Base-by-base conservation (phyloP, 495 filamentous ascomycete genomes). In the Penicillium cinerascens region DNA sequence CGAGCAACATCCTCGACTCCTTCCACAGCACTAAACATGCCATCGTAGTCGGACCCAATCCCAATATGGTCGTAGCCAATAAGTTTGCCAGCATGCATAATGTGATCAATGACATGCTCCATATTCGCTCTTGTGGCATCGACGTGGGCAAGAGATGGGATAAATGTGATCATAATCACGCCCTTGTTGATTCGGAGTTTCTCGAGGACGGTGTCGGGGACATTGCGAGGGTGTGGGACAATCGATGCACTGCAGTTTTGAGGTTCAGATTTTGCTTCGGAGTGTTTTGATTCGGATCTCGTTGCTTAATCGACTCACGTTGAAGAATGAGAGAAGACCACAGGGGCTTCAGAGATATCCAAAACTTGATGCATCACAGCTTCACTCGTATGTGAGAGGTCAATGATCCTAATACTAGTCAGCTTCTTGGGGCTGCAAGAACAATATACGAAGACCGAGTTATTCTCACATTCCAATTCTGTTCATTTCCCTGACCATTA, bases 261-360 rank as follows among this genome's bases (percentile, higher is more conserved):
- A 27, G 25, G 20, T 21, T 3, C 41, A 43, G 21, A 26, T 17
- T 21, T 21, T 23, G 4, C 18, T 43, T 21, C 13, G 6, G 7
- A 15, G 10, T 6, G 20, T 7, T 27, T 4, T 27, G 8, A 27
- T 8, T 27, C 25, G 25, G 25, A 27, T 4, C 25, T 27, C 25
- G 8, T 4, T 27, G 25, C 4, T 27, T 4, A 8, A 8, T 26
- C 10, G 1, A 80, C 72, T 44, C 82, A 83, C 16, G 81, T 85
- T 6, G 80, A 83, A 49, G 82, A 87, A 60, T 91, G 88, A 50
- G 78, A 83, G 69, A 86, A 91, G 27, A 92, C 87, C 3, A 89
- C 78, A 6, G 88, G 87, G 4, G 88, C 87, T 60, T 71, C 72
- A 63, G 74, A 81, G 5, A 79, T 75, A 18, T 66, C 63, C 0